Evolutionary conservation across 768 basidiomycete genomes (phyloP), one percentile per base, ranked within the genome.

Genomic region (Psilocybe cubensis): DNA sequence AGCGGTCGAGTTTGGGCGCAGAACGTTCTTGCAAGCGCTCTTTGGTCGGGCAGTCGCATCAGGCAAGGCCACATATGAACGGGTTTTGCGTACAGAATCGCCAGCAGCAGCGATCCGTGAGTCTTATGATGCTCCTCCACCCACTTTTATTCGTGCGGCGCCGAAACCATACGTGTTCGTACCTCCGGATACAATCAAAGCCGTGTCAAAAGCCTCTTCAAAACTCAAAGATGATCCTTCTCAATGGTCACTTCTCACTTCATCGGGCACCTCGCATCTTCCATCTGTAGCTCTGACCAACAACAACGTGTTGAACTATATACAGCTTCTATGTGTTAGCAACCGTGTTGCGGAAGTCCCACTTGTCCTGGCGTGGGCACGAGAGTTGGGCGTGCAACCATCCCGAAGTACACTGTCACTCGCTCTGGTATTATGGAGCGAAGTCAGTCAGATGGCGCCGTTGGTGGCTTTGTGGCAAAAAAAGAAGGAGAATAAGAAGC

Each of bases 281-380:
- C 74, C 74, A 0, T 58, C 62, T 10, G 67, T 76, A 42, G 65
- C 79, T 2, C 83, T 84, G 4, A 80, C 76, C 52, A 82, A 83
- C 62, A 65, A 65, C 27, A 78, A 81, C 17, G 92, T 84, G 58
- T 75, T 79, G 23, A 67, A 83, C 11, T 87, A 88, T 57, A 76
- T 92, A n/a, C 64, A 78, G 49, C 74, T 92, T 3, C 76, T 92
- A 6, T 87, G 85, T 1, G 67, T 81, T 1, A 47, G 50, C n/a
- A 58, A 53, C 6, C 60, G 76, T 1, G 76, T 81, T 8, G 65
- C 71, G 0, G 88, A 92, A 69, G 86, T 94, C 25, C 87, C 91
- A 0, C 76, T 82, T 11, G 76, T 77, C 11, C 69, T 94, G 0
- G 83, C 82, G 18, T 93, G 93, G 91, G 92, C 92, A 91, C 79